phyloP scores from a whole-genome alignment of 495 filamentous ascomycete species.

The Geopyxis carbonaria region DNA sequence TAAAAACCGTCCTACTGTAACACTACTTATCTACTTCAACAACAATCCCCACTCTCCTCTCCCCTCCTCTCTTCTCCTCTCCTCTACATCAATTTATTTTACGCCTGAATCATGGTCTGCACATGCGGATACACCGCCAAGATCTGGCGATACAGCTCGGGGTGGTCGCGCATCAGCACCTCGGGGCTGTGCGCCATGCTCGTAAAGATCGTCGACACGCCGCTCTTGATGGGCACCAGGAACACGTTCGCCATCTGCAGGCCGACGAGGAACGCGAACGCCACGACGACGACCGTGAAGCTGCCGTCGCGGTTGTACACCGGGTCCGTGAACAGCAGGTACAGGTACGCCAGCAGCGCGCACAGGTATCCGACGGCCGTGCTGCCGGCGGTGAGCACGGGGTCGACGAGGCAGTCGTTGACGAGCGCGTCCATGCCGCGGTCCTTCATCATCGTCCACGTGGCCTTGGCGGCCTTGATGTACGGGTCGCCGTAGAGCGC shows the following conservation, averaged over 20 bases:
- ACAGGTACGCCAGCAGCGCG: slow-evolving; percentile 65
- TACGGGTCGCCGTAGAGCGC: slow-evolving; percentile 81
- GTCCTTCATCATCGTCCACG: slow-evolving; percentile 77
- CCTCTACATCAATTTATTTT: not conserved
- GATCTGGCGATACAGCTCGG: slow-evolving; percentile 60
- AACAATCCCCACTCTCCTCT: not conserved
- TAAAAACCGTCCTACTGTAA: too few species aligned
- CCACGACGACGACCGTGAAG: slow-evolving; percentile 64
- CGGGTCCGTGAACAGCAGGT: slow-evolving; percentile 62
- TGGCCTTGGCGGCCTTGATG: slow-evolving; percentile 69
- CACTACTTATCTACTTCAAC: not conserved
- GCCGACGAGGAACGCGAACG: slow-evolving; percentile 68
- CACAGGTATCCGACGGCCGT: slow-evolving; percentile 70
- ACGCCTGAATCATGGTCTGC: slow-evolving; percentile 33
- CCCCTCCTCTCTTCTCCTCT: not conserved
- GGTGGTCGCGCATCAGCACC: slow-evolving; percentile 65
- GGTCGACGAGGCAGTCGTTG: slow-evolving; percentile 75
- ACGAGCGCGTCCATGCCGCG: slow-evolving; percentile 78
- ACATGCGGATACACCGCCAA: slow-evolving; percentile 67
- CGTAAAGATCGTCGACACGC: slow-evolving; percentile 69
- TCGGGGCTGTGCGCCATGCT: slow-evolving; percentile 72
- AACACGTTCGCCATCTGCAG: slow-evolving; percentile 79
- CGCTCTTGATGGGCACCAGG: slow-evolving; percentile 58
- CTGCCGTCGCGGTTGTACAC: slow-evolving; percentile 45
- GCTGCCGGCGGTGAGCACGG: slow-evolving; percentile 75